These are phyloP conservation scores for Pilobolus umbonatus DNA, from an alignment of 192 early-diverging fungal species.

Conservation along the genomic window DNA sequence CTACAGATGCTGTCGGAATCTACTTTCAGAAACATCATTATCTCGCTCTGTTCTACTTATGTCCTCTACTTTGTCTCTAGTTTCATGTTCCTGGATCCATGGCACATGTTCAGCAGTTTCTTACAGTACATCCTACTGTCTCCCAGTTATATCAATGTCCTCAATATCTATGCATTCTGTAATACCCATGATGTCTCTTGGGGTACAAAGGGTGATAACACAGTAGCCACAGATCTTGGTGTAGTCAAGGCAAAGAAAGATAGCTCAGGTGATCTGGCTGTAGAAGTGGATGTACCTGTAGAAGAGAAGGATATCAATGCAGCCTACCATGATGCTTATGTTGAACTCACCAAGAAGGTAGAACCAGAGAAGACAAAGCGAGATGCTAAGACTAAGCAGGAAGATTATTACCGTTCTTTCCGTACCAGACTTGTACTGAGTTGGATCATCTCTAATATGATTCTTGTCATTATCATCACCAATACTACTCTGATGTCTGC, in stretches of 20 bases:
- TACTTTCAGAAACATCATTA: constrained; percentile 60
- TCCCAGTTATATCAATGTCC: constrained; percentile 73
- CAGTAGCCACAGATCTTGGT: constrained; percentile 64
- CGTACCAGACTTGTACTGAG: constrained; percentile 68
- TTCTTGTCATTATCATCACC: constrained; percentile 64
- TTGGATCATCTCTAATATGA: constrained; percentile 78
- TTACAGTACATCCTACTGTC: constrained; percentile 69
- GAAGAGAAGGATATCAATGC: constrained; percentile 79
- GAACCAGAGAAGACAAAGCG: constrained; percentile 48
- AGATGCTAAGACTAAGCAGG: constrained; percentile 63
- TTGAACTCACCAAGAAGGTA: constrained; percentile 44
- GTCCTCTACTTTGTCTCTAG: constrained; percentile 61
- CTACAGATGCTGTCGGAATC: constrained; percentile 60
- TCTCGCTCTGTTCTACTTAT: constrained; percentile 65
- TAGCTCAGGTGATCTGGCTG: constrained; percentile 64
- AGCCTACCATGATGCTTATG: constrained; percentile 70
- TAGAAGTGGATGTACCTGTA: constrained; percentile 70
- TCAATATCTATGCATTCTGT: constrained; percentile 63
- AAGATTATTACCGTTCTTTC: constrained; percentile 83
- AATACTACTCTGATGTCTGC: constrained; percentile 35
- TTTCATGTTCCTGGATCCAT: constrained; percentile 68
- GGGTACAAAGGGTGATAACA: constrained; percentile 93
- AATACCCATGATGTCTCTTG: constrained; percentile 60
- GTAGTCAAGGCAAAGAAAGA: constrained; percentile 69
- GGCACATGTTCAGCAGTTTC: constrained; percentile 75